Conservation (phyloP, 1,284 basidiomycete species). For the Singerocomus rubriflavus region DNA sequence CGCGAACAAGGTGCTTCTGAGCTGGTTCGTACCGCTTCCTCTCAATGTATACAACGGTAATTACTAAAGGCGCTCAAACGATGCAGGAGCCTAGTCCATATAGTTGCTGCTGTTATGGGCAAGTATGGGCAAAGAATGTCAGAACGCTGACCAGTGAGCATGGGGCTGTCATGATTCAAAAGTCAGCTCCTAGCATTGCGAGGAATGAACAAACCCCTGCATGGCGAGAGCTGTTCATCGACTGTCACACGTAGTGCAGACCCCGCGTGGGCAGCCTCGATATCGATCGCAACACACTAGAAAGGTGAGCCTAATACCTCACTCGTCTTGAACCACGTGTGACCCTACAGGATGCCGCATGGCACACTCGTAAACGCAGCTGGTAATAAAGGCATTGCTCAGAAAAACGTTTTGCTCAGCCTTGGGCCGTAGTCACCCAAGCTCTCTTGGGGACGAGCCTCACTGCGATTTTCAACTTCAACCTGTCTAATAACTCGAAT, state of each 20-base stretch:
- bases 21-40: not conserved
- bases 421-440: not conserved
- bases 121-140: not conserved
- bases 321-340: not conserved
- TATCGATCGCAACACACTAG: conserved; percentile 7
- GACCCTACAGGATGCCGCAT: not conserved
- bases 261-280: conserved; percentile 17
- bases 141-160: conserved; percentile 13
- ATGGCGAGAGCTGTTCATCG: not conserved
- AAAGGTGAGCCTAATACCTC: conserved; percentile 2
- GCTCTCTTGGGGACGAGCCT: not conserved
- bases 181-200: not conserved
- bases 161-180: not conserved
- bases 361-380: not conserved
- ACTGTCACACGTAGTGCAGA: not conserved
- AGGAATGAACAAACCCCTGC: not conserved
- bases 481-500: not conserved
- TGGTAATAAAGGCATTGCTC: conserved; percentile 13
- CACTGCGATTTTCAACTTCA: not conserved
- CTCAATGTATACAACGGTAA: not conserved
- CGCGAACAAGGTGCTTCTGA: not conserved
- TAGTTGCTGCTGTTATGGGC: not conserved
- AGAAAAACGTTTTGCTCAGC: not conserved
- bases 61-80: not conserved
- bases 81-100: too few relatives aligned